Evolutionary conservation across 441 rosid genomes (phyloP).

Genomic region (Geranium incanum): DNA sequence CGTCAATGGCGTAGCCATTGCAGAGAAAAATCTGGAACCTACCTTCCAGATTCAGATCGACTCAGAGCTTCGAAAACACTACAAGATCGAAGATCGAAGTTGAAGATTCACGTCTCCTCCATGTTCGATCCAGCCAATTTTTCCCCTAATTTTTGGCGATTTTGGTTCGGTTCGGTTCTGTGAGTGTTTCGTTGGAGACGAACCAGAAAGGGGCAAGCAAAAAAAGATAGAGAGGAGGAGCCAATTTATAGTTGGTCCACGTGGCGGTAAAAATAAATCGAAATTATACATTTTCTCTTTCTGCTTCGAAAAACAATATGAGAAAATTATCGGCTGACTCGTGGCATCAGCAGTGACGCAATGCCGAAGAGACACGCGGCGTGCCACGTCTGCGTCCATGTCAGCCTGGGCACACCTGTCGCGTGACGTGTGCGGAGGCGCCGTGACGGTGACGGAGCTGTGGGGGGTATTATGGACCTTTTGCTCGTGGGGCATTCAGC

Average conservation of each 20-base stretch:
- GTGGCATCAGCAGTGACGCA: not conserved
- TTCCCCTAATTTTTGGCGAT: not conserved
- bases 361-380: not conserved
- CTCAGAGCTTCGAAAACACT: not conserved
- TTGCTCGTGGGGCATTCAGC: too few species aligned
- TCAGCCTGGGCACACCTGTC: not conserved
- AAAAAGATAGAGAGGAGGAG: not conserved
- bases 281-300: too few species aligned
- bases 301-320: not conserved
- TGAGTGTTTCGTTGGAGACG: not conserved
- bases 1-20: slow-evolving; percentile 4
- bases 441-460: not conserved
- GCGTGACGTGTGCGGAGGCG: not conserved
- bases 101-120: too few species aligned
- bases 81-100: not conserved
- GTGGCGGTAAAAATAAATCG: not conserved
- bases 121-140: too few species aligned
- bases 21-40: not conserved
- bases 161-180: not conserved
- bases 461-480: not conserved
- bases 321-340: not conserved
- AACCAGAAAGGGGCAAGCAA: not conserved
- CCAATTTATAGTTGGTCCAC: not conserved
- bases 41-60: not conserved
- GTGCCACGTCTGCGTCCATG: not conserved